Conservation (phyloP, 1,284 basidiomycete species). For the Sphagnurus paluster region DNA sequence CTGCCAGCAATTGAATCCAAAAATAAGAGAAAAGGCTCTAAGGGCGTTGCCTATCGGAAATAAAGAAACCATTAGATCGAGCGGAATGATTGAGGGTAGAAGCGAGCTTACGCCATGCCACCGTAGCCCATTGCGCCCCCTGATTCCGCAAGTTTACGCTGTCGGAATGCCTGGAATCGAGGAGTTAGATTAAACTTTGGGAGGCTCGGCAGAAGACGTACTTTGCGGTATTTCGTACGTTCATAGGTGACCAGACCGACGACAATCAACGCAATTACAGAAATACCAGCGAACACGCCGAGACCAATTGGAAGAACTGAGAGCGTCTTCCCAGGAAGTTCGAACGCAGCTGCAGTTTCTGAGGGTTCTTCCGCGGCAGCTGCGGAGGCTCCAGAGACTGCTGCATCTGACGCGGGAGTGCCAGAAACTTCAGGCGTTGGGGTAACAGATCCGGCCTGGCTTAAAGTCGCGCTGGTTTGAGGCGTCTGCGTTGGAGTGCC, state of each 20-base stretch:
- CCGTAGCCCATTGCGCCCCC: constrained; percentile 63
- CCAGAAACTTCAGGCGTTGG: constrained; percentile 11
- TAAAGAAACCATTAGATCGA: neutral
- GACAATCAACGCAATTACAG: constrained; percentile 75
- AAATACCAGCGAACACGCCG: constrained; percentile 79
- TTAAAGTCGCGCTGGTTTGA: constrained; percentile 13
- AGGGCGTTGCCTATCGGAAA: constrained; percentile 24
- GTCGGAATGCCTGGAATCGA: constrained; percentile 63
- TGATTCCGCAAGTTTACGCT: constrained; percentile 69
- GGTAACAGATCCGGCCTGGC: constrained; percentile 2
- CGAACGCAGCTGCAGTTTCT: constrained; percentile 47
- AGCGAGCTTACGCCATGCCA: constrained; percentile 42
- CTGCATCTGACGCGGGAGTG: constrained; percentile 22
- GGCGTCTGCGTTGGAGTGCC: constrained; percentile 21
- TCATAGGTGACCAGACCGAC: constrained; percentile 81
- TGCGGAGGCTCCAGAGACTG: constrained; percentile 31
- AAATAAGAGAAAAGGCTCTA: constrained; percentile 14
- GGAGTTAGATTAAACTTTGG: constrained; percentile 11
- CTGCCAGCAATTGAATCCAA: constrained; percentile 12
- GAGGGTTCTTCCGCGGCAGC: constrained; percentile 42
- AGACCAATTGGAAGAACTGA: constrained; percentile 79
- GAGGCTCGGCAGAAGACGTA: constrained; percentile 29
- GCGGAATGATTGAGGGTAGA: neutral
- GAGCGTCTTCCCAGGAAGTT: constrained; percentile 68
- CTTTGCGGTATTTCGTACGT: constrained; percentile 79